Percentiles rank a stretch among this genome's conserved stretches.
These are phyloP conservation scores for Leptoxyphium fumago DNA, from an alignment of 2,329 filamentous ascomycete species.

Conservation along the genomic window DNA sequence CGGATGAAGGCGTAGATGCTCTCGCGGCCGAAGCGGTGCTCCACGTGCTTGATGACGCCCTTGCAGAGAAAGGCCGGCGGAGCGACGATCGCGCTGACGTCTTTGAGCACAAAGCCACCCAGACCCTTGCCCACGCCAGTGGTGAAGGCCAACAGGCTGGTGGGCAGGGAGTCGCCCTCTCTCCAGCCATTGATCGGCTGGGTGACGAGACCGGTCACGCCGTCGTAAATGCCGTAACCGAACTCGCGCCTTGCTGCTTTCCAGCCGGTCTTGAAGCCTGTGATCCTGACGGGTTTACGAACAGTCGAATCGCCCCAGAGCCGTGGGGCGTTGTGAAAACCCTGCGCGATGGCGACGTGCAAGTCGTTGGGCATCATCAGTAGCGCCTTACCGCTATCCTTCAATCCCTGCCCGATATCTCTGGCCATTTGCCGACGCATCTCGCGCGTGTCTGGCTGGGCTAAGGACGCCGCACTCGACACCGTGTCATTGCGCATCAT, in stretches of 20 bases:
- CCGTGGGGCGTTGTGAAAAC: constrained; percentile 75
- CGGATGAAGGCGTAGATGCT: constrained; percentile 16
- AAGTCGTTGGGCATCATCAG: constrained; percentile 75
- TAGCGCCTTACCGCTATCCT: constrained; percentile 58
- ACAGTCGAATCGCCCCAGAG: constrained; percentile 77
- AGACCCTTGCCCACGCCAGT: constrained; percentile 66
- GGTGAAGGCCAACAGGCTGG: constrained; percentile 17
- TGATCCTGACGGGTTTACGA: constrained; percentile 63
- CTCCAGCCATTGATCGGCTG: constrained; percentile 59
- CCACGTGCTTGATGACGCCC: constrained; percentile 64
- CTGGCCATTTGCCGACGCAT: constrained; percentile 31
- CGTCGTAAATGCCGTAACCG: constrained; percentile 57
- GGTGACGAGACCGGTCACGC: constrained; percentile 64
- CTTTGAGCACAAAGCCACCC: constrained; percentile 67
- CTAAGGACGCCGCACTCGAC: constrained; percentile 14
- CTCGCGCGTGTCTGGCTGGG: constrained; percentile 14
- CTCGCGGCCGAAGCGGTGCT: constrained; percentile 31
- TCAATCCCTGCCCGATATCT: constrained; percentile 51
- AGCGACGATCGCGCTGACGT: constrained; percentile 49
- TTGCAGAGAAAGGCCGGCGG: constrained; percentile 72
- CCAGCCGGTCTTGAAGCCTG: constrained; percentile 59
- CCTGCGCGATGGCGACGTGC: constrained; percentile 65
- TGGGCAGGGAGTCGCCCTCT: constrained; percentile 26
- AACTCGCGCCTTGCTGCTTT: constrained; percentile 54
- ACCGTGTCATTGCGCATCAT: constrained; percentile 9